Evolutionary conservation across 2,329 filamentous ascomycete genomes (phyloP).

Genomic region (Penicillium sumatraense): DNA sequence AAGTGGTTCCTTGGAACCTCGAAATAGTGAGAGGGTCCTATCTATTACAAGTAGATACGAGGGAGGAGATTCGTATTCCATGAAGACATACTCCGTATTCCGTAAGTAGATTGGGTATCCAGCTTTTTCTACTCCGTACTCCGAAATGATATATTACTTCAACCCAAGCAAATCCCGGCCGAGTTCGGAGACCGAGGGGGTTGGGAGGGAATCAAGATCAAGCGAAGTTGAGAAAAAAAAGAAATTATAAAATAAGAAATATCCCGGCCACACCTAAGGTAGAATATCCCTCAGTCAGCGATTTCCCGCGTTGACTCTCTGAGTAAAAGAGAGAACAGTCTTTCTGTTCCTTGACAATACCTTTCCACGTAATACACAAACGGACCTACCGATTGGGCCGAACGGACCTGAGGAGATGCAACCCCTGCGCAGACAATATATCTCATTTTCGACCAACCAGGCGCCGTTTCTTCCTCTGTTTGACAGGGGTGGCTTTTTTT

Average conservation of each 20-base stretch:
- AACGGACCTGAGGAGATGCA: conserved; percentile 26
- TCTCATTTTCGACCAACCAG: conserved; percentile 35
- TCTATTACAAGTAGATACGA: background rate
- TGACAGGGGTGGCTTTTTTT: conserved; percentile 19
- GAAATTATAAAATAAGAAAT: background rate
- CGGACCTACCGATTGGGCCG: conserved; percentile 6
- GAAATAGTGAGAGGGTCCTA: background rate
- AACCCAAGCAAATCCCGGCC: background rate
- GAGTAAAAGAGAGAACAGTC: background rate
- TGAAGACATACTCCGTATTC: background rate
- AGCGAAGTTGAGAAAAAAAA: background rate
- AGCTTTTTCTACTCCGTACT: background rate
- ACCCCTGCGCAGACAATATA: conserved; percentile 36
- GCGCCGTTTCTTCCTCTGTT: conserved; percentile 27
- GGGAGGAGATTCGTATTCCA: background rate
- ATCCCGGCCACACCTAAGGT: background rate
- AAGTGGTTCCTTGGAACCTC: conserved; percentile 2
- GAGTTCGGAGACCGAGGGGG: background rate
- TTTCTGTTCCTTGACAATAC: conserved; percentile 18
- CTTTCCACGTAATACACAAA: conserved; percentile 24
- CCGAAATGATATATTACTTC: too few species aligned
- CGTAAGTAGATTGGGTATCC: conserved; percentile 12
- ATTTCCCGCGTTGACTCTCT: conserved; percentile 14
- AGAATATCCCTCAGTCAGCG: background rate
- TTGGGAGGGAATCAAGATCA: background rate